A percentile compares a stretch with the other conserved stretches of the same genome.
These are phyloP conservation scores for Pseudopediastrum boryanum DNA, from an alignment of 139 green algal genomes.

Conservation along the genomic window DNA sequence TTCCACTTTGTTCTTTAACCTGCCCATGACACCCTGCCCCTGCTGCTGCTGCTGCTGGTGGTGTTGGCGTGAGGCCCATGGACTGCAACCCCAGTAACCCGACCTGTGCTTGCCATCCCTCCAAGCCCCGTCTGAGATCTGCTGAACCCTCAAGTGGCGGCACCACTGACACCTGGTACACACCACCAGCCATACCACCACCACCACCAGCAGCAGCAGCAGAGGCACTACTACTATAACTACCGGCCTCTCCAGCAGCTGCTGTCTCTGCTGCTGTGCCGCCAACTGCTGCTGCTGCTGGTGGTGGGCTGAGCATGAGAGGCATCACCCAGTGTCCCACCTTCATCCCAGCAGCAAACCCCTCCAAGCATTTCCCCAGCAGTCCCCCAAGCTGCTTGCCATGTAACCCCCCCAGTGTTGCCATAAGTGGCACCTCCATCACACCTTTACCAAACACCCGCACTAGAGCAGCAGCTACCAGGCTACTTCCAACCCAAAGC, in stretches of 20 bases:
- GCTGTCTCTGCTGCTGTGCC: not conserved
- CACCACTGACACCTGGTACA: not conserved
- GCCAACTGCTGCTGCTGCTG: conserved; percentile 5
- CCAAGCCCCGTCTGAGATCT: not conserved
- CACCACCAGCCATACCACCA: not conserved
- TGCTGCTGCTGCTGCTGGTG: too few relatives aligned
- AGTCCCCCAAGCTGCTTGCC: conserved; percentile 11
- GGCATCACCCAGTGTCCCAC: conserved; percentile 2
- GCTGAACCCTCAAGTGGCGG: not conserved
- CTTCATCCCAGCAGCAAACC: conserved; percentile 10
- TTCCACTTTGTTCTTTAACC: not conserved
- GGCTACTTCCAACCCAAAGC: conserved; percentile 20
- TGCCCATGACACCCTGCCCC: too few relatives aligned
- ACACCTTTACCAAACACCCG: conserved; percentile 5
- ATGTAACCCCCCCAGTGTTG: conserved; percentile 18
- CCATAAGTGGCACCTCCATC: conserved; percentile 16
- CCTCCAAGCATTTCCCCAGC: conserved; percentile 7
- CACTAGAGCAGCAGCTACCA: conserved; percentile 12
- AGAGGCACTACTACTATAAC: conserved; percentile 6
- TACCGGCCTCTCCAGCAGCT: conserved; percentile 13
- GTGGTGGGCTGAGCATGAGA: not conserved
- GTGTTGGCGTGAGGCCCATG: too few relatives aligned
- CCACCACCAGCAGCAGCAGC: conserved; percentile 13
- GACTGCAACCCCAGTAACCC: too few relatives aligned
- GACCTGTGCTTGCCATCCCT: not conserved